Base-by-base conservation (phyloP, 1,139 yeast genomes). In the Pichia sp. region DNA sequence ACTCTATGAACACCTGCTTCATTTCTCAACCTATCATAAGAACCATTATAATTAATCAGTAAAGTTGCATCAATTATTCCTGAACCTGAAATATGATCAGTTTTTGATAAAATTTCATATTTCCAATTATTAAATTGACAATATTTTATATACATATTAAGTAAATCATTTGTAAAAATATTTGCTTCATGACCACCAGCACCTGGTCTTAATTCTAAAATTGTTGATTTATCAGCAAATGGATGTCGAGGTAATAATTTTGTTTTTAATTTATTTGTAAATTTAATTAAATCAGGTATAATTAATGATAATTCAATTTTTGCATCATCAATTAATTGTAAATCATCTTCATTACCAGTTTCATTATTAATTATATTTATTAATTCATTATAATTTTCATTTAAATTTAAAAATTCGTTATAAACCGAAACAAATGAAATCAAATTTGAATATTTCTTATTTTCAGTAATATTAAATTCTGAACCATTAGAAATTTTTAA, bases 1-100 rank as follows among this genome's bases (percentile, higher is more conserved):
- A 92, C 98, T 42, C 99, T 69, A 61, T 92, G 99, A 12, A 92
- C 96, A 1, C 99, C 99, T 42, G 95, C 87, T 61, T 92, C 99
- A 57, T 78, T 82, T 51, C 94, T 74, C 46, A 92, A 65, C 28
- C 71, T 58, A 52, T 82, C 82, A 60, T 82, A 92, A 1, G 95
- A 74, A 1, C 95, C 95, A 0, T 85, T 82, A 46, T 80, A 78
- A 53, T 85, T 84, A 10, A 92, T 74, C 48, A 80, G 70, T 33
- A 94, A 54, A 30, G 90, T 82, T 0, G 90, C 95, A 60, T 89
- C 96, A 24, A 80, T 73, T 20, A 89, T 65, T 9, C 87, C 92
- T 37, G 74, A 73, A 0, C 86, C 85, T 26, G 73, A 68, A 23
- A 63, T 66, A 47, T 72, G 73, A 29, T 71, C 75, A n/a, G 77